Base-by-base conservation (phyloP, 352 stramenopile genomes). In the Phytopythium helicoides region DNA sequence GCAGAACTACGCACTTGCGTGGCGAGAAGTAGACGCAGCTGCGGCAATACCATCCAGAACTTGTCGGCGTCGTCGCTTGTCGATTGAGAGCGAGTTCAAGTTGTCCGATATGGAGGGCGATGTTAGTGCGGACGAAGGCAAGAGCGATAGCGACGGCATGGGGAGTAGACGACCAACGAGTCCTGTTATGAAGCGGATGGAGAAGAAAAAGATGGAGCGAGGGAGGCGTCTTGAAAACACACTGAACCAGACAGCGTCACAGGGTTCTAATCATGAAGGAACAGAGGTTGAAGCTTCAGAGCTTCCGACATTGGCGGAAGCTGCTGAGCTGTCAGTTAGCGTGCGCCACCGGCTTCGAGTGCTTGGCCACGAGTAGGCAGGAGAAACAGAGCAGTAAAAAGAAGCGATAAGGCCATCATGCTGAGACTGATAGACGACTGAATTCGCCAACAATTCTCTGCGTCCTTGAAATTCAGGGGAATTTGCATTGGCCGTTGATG, bases 1-100 rank as follows among this genome's bases (percentile, higher is more conserved):
- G 79, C 79, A 87, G 49, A 85, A 81, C 48, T 87, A 87, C 45
- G 67, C 64, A n/a, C 68, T 89, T n/a, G 76, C 74, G 14, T 89
- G 79, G 79, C 77, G 79, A 45, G 73, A 85, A 23, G 69, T 62
- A n/a, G 15, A 51, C 26, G 18, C 45, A 0, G 16, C 28, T 2
- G 36, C 28, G 7, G 12, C 28, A 31, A 18, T 21, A 6, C 45
- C 15, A n/a, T 51, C 45, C 9, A 33, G 16, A 19, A 3, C 18
- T 28, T 51, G 26, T 21, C 26, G 26, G 26, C 23, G 37, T n/a
- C 23, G 45, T 31, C 26, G 26, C 4, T 15, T 51, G 23, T 19
- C 28, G 2, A 33, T 40, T 11, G 47, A 33, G 9, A 33, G 47
- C 18, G 67, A 68, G 52, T 47, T 39, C 40, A 40, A 46, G 5